Evolutionary conservation across 202 grass and related monocot species (phyloP), one percentile per base, ranked within the genome.

Genomic region (Panicum virgatum): DNA sequence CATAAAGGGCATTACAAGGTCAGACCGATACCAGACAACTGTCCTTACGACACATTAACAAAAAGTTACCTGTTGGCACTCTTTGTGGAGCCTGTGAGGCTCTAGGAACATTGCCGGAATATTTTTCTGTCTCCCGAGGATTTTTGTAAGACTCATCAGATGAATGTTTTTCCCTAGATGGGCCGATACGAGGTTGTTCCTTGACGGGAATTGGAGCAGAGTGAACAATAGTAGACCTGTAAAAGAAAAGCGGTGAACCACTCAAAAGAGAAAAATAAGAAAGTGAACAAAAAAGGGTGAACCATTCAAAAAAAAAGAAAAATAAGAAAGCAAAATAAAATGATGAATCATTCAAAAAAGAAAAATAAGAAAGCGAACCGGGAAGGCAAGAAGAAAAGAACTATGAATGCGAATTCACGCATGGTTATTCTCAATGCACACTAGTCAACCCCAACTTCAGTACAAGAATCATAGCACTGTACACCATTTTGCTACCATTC

Each of bases 161-260:
- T 22, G 71, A 73, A 80, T 80, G 64, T 27, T 86, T 94, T 65
- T 93, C 90, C 85, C 89, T 83, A 65, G 84, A 89, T 45, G 86
- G 22, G 39, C 70, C 82, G 38, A 82, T 46, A 65, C 74, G 66
- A n/a, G 86, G 62, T 71, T 96, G 92, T 83, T 98, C 91, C 72
- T 87, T 96, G 32, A 76, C 81, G 71, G 89, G 74, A 65, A 98
- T 74, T 67, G 89, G 88, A 87, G 75, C 70, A 47, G 96, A 92
- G 62, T 98, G 91, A 82, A 98, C 89, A 73, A 98, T 46, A 36
- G 96, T 98, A 77, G 96, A 93, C 87, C 96, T 98, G 86, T 23
- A 78, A 88, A 62, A 72, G 69, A 82, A 62, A 66, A 51, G 36
- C 2, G 13, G 15, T 82, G 64, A 57, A 20, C 48, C 38, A 60